Percentiles rank a stretch among this genome's conserved stretches.
Conservation (phyloP, 352 stramenopile genomes). For the Phytophthora hibernalis region DNA sequence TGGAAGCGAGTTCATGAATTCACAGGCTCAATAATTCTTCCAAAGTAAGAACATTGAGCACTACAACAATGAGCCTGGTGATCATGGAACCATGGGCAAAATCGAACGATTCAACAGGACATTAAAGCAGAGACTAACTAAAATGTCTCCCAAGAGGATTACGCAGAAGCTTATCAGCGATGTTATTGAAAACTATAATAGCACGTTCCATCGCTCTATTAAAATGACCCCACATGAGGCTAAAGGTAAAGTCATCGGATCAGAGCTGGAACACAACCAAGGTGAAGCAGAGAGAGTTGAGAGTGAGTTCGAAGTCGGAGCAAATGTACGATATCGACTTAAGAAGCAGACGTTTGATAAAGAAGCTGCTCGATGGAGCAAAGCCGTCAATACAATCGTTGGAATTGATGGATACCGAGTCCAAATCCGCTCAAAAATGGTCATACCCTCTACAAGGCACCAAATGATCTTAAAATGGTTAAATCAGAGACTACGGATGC, state of each 20-base stretch:
- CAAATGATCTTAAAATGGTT: no score
- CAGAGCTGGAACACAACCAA: slow-evolving; percentile 35
- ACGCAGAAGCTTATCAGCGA: slow-evolving; percentile 33
- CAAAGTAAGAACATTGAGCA: not conserved
- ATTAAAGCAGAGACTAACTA: no score
- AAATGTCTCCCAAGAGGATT: slow-evolving; percentile 10
- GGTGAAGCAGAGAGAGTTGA: slow-evolving; percentile 7
- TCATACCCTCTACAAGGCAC: no score
- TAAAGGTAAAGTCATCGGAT: slow-evolving; percentile 32
- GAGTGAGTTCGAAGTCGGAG: not conserved
- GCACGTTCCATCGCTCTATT: slow-evolving; percentile 20
- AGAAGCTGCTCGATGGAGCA: no score
- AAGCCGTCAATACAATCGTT: not conserved
- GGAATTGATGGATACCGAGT: no score
- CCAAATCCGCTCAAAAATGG: no score
- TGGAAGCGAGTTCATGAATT: slow-evolving; percentile 42
- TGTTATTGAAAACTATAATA: slow-evolving; percentile 25
- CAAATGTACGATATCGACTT: not conserved
- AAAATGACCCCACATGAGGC: slow-evolving; percentile 26
- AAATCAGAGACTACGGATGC: no score
- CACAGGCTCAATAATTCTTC: not conserved
- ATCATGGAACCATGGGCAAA: no score
- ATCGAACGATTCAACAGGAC: no score
- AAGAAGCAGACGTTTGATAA: not conserved
- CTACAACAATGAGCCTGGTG: slow-evolving; percentile 38